Evolutionary conservation across 202 grass and related monocot genomes (phyloP).

Genomic region (Digitaria exilis): DNA sequence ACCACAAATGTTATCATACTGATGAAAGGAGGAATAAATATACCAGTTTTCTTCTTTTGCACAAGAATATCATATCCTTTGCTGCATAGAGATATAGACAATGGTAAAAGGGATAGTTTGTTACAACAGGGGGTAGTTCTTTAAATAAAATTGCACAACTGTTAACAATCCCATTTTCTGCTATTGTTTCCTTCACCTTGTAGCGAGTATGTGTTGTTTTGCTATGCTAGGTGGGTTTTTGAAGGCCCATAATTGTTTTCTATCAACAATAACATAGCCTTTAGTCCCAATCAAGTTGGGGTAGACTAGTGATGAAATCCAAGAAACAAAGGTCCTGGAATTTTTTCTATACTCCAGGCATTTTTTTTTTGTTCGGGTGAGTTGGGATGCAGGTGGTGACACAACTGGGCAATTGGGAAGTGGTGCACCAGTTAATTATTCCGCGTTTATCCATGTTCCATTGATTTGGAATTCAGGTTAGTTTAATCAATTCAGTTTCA

Average conservation of each 20-base stretch:
- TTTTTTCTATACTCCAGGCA: too few species aligned
- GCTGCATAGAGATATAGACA: neutral
- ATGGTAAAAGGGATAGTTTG: neutral
- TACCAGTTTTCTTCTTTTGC: neutral
- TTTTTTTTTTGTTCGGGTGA: neutral
- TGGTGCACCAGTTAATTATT: too few species aligned
- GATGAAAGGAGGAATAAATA: neutral
- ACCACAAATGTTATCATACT: neutral
- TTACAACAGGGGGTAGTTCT: neutral
- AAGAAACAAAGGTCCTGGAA: too few species aligned
- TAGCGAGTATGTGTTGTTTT: neutral
- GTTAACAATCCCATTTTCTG: neutral
- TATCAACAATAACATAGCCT: too few species aligned
- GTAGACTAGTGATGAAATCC: too few species aligned
- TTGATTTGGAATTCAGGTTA: too few species aligned
- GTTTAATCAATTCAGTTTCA: neutral
- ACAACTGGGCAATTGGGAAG: too few species aligned
- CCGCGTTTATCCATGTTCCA: too few species aligned
- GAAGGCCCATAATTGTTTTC: too few species aligned
- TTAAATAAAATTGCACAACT: neutral
- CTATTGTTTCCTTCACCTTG: neutral
- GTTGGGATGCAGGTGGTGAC: too few species aligned
- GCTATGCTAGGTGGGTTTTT: neutral
- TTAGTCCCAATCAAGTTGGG: too few species aligned
- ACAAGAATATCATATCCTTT: neutral